Evolutionary conservation across 176 grass and related monocot species (phyloP), one percentile per base, ranked within the genome.

Genomic region (Chloris gayana): DNA sequence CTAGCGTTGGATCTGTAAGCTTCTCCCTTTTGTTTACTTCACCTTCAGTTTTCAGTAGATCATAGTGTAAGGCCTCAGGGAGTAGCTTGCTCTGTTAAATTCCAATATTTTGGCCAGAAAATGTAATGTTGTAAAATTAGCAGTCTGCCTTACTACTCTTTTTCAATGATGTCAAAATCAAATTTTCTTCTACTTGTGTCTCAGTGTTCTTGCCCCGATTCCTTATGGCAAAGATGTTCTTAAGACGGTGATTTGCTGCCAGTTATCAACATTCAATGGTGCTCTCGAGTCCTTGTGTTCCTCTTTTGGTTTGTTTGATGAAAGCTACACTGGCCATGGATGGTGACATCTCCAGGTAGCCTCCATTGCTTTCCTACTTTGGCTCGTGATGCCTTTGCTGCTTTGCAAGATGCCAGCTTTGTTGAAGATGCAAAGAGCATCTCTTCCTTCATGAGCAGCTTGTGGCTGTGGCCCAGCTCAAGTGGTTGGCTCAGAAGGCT

Each of bases 341-440:
- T 75, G 57, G 32, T 75, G 86, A 88, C 82, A 33, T 26, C 35
- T 45, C 68, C 25, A 80, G 31, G 32, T 6, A 22, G 3, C 19
- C 24, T 69, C 57, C 44, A 64, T 56, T 56, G 68, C 83, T 80
- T 73, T 82, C 31, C 65, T 14, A 33, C 62, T 78, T 69, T 59
- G 64, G 67, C 79, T 72, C 73, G 78, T 83, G 78, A 85, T 70
- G 73, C 47, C 39, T 78, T 37, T 73, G 66, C 58, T 72, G 65
- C 78, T 89, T 82, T 86, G 50, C 34, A 73, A 82, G 60, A 74
- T 54, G 83, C 79, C 83, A 82, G 38, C 83, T 89, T 86, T 82
- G 66, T 29, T 65, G 72, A 32, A 76, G 82, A 72, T 85, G 56
- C 65, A 82, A 76, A 64, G 67, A 45, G 73, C 57, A 33, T 47